These are phyloP conservation scores for Tolypocladium guangdongense DNA, from an alignment of 2,329 filamentous ascomycete species.

Conservation along the genomic window DNA sequence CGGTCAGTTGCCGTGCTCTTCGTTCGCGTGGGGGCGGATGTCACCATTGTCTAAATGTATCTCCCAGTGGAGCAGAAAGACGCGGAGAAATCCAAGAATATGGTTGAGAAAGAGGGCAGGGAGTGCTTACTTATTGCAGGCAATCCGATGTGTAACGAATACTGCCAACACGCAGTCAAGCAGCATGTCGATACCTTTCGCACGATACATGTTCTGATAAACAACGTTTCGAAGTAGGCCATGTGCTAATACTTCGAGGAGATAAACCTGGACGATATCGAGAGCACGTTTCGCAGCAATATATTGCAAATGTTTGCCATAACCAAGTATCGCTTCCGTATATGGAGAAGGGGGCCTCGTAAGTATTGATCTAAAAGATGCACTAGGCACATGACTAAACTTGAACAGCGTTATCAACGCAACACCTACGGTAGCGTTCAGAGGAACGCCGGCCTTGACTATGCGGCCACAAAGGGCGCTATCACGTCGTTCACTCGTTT, in stretches of 20 bases:
- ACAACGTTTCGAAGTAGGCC: constrained; percentile 48
- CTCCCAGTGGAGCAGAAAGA: constrained; percentile 45
- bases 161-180: constrained; percentile 39
- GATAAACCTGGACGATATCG: constrained; percentile 42
- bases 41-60: constrained; percentile 44
- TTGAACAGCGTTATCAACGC: constrained; percentile 42
- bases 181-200: constrained; percentile 39
- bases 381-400: not conserved
- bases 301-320: constrained; percentile 49
- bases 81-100: constrained; percentile 39
- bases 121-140: constrained; percentile 35
- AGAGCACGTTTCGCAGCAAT: constrained; percentile 46
- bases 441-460: constrained; percentile 40
- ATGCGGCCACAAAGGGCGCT: constrained; percentile 46
- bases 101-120: constrained; percentile 38
- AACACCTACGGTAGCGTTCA: constrained; percentile 41
- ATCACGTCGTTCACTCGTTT: constrained; percentile 44
- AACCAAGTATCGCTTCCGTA: constrained; percentile 44
- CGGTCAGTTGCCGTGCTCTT: constrained; percentile 43
- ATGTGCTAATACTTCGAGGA: constrained; percentile 40
- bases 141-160: constrained; percentile 37
- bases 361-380: constrained; percentile 5
- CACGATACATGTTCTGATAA: constrained; percentile 40
- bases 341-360: constrained; percentile 38
- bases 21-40: constrained; percentile 45